These are phyloP conservation scores for Wallacemonas rigidus DNA, from an alignment of 208 protist genomes.

Conservation along the genomic window DNA sequence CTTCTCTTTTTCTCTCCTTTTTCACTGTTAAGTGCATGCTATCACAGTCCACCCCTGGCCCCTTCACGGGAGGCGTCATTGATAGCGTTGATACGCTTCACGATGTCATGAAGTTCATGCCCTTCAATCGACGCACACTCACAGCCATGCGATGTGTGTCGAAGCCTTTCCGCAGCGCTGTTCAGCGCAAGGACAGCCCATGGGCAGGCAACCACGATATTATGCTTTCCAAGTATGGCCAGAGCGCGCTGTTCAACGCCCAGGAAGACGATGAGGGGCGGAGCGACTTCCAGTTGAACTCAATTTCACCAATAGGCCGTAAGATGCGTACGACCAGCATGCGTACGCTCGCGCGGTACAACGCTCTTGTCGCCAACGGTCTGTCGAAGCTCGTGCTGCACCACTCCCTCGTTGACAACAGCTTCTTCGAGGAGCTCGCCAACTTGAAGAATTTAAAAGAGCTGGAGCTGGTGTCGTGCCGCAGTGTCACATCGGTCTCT, in stretches of 20 bases:
- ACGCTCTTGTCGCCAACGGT: constrained; percentile 68
- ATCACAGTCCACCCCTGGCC: constrained; percentile 40
- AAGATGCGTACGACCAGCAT: constrained; percentile 78
- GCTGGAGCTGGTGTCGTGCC: constrained; percentile 79
- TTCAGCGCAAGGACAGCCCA: constrained; percentile 65
- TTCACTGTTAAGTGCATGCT: constrained; percentile 28
- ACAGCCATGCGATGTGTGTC: constrained; percentile 80
- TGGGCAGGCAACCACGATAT: constrained; percentile 74
- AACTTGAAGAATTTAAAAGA: constrained; percentile 51
- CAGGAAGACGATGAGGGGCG: constrained; percentile 63
- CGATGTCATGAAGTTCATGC: constrained; percentile 79
- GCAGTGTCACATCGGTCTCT: constrained; percentile 57
- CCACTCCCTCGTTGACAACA: constrained; percentile 64
- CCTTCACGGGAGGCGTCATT: constrained; percentile 59
- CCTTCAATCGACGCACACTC: constrained; percentile 86
- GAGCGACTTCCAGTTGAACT: constrained; percentile 65
- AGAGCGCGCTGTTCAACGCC: constrained; percentile 83
- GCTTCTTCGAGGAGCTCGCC: constrained; percentile 67
- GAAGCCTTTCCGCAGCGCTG: constrained; percentile 70
- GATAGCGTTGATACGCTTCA: constrained; percentile 57
- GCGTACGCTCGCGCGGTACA: constrained; percentile 64
- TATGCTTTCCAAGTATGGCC: constrained; percentile 78
- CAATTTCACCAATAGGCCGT: constrained; percentile 71
- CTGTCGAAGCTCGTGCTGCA: constrained; percentile 72
- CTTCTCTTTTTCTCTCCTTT: neutral